Evolutionary conservation across 192 early-diverging fungal genomes (phyloP), one percentile per base, ranked within the genome.

Genomic region (Coemansia sp.): DNA sequence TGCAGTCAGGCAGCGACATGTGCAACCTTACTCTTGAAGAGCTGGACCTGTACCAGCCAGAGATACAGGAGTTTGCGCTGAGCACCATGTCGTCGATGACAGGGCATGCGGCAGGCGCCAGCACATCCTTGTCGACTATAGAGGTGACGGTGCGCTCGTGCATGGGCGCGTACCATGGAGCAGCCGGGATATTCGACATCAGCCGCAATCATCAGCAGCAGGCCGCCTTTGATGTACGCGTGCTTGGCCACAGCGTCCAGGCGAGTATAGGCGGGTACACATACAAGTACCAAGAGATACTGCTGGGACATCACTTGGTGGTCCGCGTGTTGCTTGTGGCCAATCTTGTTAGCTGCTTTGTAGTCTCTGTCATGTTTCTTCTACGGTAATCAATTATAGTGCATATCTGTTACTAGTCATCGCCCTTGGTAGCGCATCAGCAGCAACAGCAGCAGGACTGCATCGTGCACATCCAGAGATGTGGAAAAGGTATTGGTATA

Each of bases 121-220:
- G 53, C 37, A 38, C 55, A 16, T 13, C 57, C 12, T 76, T 69
- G 59, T n/a, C 70, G 3, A 71, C 80, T 1, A 73, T 85, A 3
- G 88, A 90, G 60, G 63, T 87, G 13, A 90, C 88, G 2, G 85
- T 86, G 56, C 78, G 88, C 43, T 88, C 88, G 17, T 69, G 84
- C 25, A 90, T 90, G 88, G 88, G 86, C 41, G 86, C 65, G 32
- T 88, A 73, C 65, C 74, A 73, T 16, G 88, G 88, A 16, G 85
- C 84, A 42, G 71, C 88, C 1, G 88, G 88, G 39, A 67, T 90
- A 49, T 86, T 90, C 57, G 88, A 90, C 64, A 81, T 86, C 45
- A 51, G 64, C 5, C 17, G 53, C n/a, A 25, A 41, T 49, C 40
- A 13, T 17, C 16, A 19, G 17, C 50, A 14, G 16, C 39, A 13